Conservation (phyloP, 2,329 filamentous ascomycete species). For the Venturia asperata region DNA sequence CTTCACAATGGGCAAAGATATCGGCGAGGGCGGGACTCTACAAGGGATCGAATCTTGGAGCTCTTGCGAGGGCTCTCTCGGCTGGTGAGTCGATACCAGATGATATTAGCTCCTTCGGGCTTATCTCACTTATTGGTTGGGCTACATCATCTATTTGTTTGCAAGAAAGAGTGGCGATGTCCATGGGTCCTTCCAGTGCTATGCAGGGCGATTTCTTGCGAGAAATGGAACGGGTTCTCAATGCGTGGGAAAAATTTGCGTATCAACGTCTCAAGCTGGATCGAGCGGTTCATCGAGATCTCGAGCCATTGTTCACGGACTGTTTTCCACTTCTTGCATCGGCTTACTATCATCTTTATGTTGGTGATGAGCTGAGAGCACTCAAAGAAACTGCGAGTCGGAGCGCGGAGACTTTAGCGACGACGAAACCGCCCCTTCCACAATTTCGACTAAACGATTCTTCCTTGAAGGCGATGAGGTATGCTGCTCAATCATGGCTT, state of each 20-base stretch:
- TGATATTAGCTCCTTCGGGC: background rate
- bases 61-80: background rate
- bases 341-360: slow-evolving; percentile 8
- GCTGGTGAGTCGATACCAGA: slow-evolving; percentile 6
- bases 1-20: background rate
- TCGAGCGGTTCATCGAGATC: background rate
- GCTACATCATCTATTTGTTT: slow-evolving; percentile 4
- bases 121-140: slow-evolving; percentile 1
- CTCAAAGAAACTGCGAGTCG: slow-evolving; percentile 7
- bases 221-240: slow-evolving; percentile 4
- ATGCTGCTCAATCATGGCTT: slow-evolving; percentile 3
- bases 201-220: slow-evolving; percentile 4
- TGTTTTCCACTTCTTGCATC: slow-evolving; percentile 5
- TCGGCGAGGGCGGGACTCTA: background rate
- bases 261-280: slow-evolving; percentile 1
- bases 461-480: background rate
- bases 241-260: background rate
- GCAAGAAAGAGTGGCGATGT: background rate
- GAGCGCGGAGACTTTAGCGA: background rate
- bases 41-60: background rate
- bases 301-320: background rate
- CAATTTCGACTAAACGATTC: background rate
- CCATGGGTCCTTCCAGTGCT: background rate
- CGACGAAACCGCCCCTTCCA: background rate
- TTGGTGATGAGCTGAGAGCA: slow-evolving; percentile 2